These are phyloP conservation scores for Inga oerstediana DNA, from an alignment of 306 rosid species.

Conservation along the genomic window DNA sequence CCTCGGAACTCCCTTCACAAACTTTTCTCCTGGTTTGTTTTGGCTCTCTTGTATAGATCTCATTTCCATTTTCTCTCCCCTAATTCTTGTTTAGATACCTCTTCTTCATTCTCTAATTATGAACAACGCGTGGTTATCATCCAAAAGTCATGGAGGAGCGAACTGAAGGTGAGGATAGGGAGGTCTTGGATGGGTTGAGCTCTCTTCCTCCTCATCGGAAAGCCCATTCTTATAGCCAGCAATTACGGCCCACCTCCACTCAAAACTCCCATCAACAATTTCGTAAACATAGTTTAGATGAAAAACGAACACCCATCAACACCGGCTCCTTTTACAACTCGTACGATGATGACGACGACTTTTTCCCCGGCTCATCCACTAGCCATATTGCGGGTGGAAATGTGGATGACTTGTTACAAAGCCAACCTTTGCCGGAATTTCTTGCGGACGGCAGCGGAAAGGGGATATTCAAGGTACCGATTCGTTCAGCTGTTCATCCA, in stretches of 20 bases:
- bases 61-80: conserved; percentile 22
- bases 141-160: conserved; percentile 53
- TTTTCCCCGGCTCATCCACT: conserved; percentile 42
- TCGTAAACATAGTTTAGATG: conserved; percentile 92
- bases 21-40: conserved; percentile 31
- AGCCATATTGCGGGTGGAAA: not conserved
- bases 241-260: conserved; percentile 55
- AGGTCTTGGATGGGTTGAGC: conserved; percentile 56
- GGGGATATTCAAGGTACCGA: conserved; percentile 72
- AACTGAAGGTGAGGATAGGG: conserved; percentile 72
- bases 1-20: conserved; percentile 40
- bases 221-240: conserved; percentile 86
- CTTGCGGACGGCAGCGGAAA: conserved; percentile 64
- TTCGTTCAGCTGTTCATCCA: conserved; percentile 78
- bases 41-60: conserved; percentile 9
- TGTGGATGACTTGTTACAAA: conserved; percentile 3
- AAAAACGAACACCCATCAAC: conserved; percentile 46
- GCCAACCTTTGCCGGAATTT: conserved; percentile 72
- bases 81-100: not conserved
- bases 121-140: not conserved
- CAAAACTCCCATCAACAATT: conserved; percentile 51
- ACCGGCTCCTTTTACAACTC: conserved; percentile 45
- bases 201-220: conserved; percentile 71
- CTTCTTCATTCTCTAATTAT: not conserved
- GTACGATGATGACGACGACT: conserved; percentile 12